Percentiles rank a stretch among this genome's conserved stretches.
These are phyloP conservation scores for Plantago major DNA, from an alignment of 257 asterid species.

Conservation along the genomic window DNA sequence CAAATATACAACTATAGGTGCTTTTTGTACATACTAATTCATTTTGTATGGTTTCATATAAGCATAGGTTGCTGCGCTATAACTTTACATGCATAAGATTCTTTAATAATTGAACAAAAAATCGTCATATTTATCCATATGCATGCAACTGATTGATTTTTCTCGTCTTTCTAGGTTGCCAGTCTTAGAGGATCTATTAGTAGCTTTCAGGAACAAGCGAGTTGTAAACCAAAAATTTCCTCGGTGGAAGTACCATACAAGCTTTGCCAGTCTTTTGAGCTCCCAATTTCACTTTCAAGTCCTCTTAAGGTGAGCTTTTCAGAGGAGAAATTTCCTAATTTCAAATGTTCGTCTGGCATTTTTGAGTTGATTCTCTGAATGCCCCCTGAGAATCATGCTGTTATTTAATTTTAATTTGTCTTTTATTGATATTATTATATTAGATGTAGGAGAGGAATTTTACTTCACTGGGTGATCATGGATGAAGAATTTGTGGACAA, in stretches of 20 bases:
- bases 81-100: background rate
- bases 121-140: background rate
- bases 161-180: conserved; percentile 35
- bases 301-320: conserved; percentile 51
- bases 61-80: background rate
- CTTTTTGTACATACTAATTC: background rate
- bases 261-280: conserved; percentile 61
- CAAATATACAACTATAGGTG: too few relatives aligned
- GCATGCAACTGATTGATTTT: background rate
- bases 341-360: background rate
- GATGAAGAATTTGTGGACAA: too few relatives aligned
- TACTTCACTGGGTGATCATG: too few relatives aligned
- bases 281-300: conserved; percentile 43
- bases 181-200: conserved; percentile 51
- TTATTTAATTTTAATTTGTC: too few relatives aligned
- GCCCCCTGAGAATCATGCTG: background rate
- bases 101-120: background rate
- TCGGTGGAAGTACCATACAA: conserved; percentile 52
- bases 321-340: background rate
- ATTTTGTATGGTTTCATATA: background rate
- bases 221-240: conserved; percentile 56
- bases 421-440: background rate
- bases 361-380: background rate
- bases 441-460: background rate
- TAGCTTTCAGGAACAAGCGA: conserved; percentile 72